Conservation (phyloP, 2,329 filamentous ascomycete species). For the Verticillium tricorpus region DNA sequence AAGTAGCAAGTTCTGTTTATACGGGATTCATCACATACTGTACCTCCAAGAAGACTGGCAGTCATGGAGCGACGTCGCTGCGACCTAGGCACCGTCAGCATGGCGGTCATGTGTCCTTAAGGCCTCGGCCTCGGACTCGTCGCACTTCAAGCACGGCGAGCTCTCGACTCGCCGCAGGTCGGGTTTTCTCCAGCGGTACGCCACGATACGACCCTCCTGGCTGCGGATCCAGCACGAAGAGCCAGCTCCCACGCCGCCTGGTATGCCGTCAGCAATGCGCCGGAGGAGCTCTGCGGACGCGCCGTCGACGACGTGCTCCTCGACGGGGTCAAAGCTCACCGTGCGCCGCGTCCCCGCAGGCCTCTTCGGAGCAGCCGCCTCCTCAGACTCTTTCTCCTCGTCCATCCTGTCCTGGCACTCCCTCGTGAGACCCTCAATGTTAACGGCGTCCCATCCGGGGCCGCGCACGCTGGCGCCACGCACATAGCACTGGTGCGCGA, state of each 20-base stretch:
- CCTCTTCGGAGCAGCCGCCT: neutral
- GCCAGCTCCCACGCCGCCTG: neutral
- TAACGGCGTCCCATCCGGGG: constrained; percentile 2
- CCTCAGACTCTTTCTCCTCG: neutral
- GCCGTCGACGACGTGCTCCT: neutral
- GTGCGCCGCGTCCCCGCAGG: neutral
- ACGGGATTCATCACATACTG: neutral
- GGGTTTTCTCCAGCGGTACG: neutral
- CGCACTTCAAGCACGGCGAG: neutral
- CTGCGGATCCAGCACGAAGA: neutral
- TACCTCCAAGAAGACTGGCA: neutral
- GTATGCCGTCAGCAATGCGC: neutral
- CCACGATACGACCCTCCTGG: neutral
- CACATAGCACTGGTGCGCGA: constrained; percentile 16
- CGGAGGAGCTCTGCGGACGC: neutral
- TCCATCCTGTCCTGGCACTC: constrained; percentile 8
- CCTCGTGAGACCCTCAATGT: constrained; percentile 8
- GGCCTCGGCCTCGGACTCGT: neutral
- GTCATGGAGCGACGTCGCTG: neutral
- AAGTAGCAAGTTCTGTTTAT: too few species aligned
- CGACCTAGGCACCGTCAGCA: neutral
- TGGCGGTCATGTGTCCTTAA: neutral
- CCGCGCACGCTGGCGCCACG: constrained; percentile 12
- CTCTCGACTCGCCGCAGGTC: neutral
- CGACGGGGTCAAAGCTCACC: neutral